These are phyloP conservation scores for Podospora sp. DNA, from an alignment of 495 filamentous ascomycete genomes.

Conservation along the genomic window DNA sequence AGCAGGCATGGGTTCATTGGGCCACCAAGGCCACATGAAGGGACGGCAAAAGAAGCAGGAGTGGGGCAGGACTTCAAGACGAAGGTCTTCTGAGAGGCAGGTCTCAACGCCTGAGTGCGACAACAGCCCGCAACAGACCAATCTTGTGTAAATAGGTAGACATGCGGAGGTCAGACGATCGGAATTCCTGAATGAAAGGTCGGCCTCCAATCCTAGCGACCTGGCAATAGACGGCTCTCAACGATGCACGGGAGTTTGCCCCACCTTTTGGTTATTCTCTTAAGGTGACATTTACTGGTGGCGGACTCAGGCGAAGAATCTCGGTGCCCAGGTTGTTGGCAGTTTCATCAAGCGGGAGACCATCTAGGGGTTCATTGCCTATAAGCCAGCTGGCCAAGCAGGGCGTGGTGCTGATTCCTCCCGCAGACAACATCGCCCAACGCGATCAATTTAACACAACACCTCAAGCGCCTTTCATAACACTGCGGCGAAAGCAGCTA, in stretches of 20 bases:
- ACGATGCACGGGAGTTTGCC: not conserved
- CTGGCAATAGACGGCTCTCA: not conserved
- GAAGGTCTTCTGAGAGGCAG: not conserved
- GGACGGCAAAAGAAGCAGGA: not conserved
- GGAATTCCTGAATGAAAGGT: not conserved
- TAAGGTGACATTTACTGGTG: not conserved
- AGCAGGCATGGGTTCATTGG: not conserved
- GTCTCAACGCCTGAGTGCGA: slow-evolving; percentile 4
- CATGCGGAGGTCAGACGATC: not conserved
- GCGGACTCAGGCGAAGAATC: not conserved
- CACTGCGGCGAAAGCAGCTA: not conserved
- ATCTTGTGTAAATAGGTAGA: slow-evolving; percentile 1
- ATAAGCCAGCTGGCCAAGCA: not conserved
- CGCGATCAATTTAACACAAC: not conserved
- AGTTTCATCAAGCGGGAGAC: not conserved
- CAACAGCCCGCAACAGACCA: not conserved
- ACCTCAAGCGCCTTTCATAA: not conserved
- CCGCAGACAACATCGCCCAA: not conserved
- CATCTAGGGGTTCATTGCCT: not conserved
- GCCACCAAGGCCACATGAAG: not conserved
- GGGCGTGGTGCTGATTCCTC: not conserved
- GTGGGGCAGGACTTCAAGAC: not conserved
- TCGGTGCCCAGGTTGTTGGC: not conserved
- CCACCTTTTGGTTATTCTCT: not conserved
- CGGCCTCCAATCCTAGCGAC: not conserved